Base-by-base conservation (phyloP, 768 basidiomycete genomes). In the Chalciporus chontae region DNA sequence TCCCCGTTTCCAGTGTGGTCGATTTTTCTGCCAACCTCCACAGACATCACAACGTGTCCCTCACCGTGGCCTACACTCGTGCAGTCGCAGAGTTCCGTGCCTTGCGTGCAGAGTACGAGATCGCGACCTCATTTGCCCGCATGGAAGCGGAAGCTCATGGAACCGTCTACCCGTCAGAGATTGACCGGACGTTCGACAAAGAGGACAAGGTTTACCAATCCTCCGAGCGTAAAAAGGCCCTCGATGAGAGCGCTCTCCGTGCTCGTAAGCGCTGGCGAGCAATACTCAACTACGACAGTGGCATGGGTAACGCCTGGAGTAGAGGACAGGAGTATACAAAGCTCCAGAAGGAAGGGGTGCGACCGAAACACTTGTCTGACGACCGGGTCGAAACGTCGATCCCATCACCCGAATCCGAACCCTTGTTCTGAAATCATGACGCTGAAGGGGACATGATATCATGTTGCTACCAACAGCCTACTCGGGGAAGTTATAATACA, bases 61-160 rank as follows among this genome's bases (percentile, higher is more conserved):
- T 96, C 24, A 82, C 87, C 4, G 69, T 83, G 40, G 95, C 96
- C 11, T 99, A 99, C 67, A 76, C 78, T 2, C 71, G 74, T 10
- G 86, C 91, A 24, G 77, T 94, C 9, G 77, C 83, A 5, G 91
- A 98, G 68, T 99, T 94, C 71, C 87, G 90, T 40, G 75, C 90
- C 14, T 77, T 99, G 36, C 85, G 94, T 34, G 84, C 92, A 31
- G 87, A 90, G 67, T 85, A 88, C 59, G 81, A 92, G 59, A 77
- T 92, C 43, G 78, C 90, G 2, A 83, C 81, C 34, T 73, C 77
- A 3, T 81, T 90, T 45, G 94, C 95, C 17, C 79, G 77, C 15
- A 72, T 84, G 60, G 93, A 98, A 69, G 93, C 94, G 13, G 76
- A 86, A 57, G 68, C 79, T 8, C 77, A 87, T 61, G 94, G 94